Conservation (phyloP, 306 rosid species). For the Lithocarpus polystachyus region DNA sequence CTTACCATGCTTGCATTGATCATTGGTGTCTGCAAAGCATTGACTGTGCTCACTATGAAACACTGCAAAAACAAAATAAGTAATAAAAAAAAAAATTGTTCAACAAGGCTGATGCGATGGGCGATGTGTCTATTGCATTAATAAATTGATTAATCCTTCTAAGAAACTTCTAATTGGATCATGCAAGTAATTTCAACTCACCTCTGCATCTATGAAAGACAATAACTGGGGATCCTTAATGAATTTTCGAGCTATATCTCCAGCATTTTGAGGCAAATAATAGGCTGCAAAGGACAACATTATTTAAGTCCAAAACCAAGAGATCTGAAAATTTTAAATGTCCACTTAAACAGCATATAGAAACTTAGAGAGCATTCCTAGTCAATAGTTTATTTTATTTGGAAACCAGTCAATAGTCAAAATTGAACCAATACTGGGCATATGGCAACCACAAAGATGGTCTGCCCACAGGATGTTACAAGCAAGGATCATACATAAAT, state of each 20-base stretch:
- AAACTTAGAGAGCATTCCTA: background rate
- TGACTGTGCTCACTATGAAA: conserved; percentile 95
- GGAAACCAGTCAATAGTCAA: background rate
- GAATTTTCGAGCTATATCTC: conserved; percentile 82
- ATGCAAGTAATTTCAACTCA: conserved; percentile 33
- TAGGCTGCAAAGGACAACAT: conserved; percentile 56
- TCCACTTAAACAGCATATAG: background rate
- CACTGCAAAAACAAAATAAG: conserved; percentile 54
- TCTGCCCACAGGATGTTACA: conserved; percentile 1
- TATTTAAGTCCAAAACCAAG: conserved; percentile 12
- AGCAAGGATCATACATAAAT: conserved; percentile 12
- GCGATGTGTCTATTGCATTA: conserved; percentile 10
- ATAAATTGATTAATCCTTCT: conserved; percentile 10
- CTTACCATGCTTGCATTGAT: conserved; percentile 96
- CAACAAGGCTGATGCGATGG: conserved; percentile 4
- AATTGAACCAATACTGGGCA: background rate
- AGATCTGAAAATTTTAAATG: conserved; percentile 9
- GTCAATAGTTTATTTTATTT: background rate
- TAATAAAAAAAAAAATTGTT: conserved; percentile 7
- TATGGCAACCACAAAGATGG: conserved; percentile 10
- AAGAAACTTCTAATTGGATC: conserved; percentile 16
- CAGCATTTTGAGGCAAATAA: conserved; percentile 94
- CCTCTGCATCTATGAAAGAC: conserved; percentile 98
- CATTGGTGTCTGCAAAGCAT: conserved; percentile 95
- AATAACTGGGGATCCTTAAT: conserved; percentile 74